Base-by-base conservation (phyloP, 345 rosid species). In the Pelargonium nanum region DNA sequence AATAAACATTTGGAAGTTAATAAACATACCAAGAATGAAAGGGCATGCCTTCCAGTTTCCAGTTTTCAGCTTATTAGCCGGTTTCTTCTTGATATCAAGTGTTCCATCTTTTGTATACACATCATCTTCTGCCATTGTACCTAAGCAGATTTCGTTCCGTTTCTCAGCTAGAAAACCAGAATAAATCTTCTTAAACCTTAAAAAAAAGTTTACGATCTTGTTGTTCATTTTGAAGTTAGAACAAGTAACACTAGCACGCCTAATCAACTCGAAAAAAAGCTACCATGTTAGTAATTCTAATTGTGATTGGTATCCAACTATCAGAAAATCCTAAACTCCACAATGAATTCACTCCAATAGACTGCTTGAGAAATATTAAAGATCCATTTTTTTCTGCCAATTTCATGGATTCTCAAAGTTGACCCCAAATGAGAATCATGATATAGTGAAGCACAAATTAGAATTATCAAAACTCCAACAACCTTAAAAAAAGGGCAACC, bases 11-110 rank as follows among this genome's bases (percentile, higher is more conserved):
- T 24, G 20, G 56, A 24, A 8, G 58, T 21, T 25, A 57, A 65
- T 1, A 19, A 26, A 8, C 44, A 56, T 78, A 87, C 96, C 91
- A n/a, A 91, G 88, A 67, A 91, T 91, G 69, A 75, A 93, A 40
- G 82, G 80, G 79, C 97, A 89, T 1, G 99, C 87, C 75, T 80
- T 93, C 99, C 99, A 93, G 52, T 72, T 82, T 64, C 99, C 99
- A 2, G 96, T 93, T 72, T 69, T 79, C 58, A 67, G 72, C 79
- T 64, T 85, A 65, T 78, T 69, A 5, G 97, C 99, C 26, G 96
- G 94, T 17, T 85, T 81, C 64, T 85, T 86, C 22, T 68, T 32
- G 44, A 87, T 78, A 73, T 84, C 78, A 71, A 87, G 61, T 0
- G 97, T 89, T 50, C 96, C 97, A 74, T 93, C 96, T 32, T 80